phyloP scores from a whole-genome alignment of 768 basidiomycete genomes.

The Hericium erinaceus region DNA sequence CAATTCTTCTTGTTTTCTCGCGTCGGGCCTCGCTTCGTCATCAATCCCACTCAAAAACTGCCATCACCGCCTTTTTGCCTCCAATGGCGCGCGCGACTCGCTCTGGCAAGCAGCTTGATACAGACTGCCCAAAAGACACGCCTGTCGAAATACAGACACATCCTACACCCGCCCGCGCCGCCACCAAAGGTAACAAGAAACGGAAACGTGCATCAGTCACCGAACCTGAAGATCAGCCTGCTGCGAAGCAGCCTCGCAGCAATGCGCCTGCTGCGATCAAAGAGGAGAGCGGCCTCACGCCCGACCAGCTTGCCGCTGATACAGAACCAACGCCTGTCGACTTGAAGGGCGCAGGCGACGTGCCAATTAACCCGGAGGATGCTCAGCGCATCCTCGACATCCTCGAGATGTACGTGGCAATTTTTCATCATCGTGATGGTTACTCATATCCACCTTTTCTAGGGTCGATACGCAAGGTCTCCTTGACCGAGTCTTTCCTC shows the following conservation, averaged over 20 bases:
- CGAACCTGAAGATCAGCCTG: constrained; percentile 38
- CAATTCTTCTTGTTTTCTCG: not conserved
- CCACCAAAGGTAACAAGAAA: constrained; percentile 41
- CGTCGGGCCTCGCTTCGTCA: constrained; percentile 6
- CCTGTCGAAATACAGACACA: constrained; percentile 11
- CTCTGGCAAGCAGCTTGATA: constrained; percentile 38
- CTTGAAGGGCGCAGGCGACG: constrained; percentile 34
- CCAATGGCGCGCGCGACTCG: constrained; percentile 74
- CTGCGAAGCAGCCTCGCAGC: constrained; percentile 42
- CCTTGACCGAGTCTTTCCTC: constrained; percentile 70
- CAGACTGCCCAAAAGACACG: constrained; percentile 22
- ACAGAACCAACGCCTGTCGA: constrained; percentile 9
- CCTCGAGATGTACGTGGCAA: constrained; percentile 38
- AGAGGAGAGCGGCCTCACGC: constrained; percentile 21
- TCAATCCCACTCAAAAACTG: not conserved
- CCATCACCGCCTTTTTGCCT: constrained; percentile 3
- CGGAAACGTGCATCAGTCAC: constrained; percentile 51
- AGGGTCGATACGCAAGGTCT: constrained; percentile 69
- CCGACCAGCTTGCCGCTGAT: constrained; percentile 12
- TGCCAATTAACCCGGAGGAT: constrained; percentile 33
- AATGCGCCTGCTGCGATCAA: constrained; percentile 16
- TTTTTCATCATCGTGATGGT: constrained; percentile 1
- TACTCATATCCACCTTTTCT: constrained; percentile 3
- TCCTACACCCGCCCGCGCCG: constrained; percentile 17
- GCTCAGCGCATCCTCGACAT: constrained; percentile 52